Percentiles rank a stretch among this genome's conserved stretches.
Conservation (phyloP, 1,139 yeast species). For the Wickerhamomyces sp. region DNA sequence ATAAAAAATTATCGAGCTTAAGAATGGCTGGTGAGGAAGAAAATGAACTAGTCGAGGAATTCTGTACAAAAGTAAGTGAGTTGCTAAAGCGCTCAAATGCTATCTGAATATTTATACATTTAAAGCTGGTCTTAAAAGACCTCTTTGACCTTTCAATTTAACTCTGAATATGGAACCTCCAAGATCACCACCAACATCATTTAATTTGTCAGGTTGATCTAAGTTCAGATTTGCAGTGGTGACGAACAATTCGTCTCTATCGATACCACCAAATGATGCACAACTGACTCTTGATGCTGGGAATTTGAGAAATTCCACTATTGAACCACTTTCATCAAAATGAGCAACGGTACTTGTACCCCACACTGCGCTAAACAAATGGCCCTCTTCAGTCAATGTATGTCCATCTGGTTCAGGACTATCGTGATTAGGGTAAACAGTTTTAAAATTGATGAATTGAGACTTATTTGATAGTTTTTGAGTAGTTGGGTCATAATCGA, state of each 20-base stretch:
- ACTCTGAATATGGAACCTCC: conserved; percentile 52
- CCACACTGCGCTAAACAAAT: conserved; percentile 69
- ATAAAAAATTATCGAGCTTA: conserved; percentile 44
- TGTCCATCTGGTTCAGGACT: conserved; percentile 81
- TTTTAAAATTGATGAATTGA: conserved; percentile 38
- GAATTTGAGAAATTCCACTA: conserved; percentile 47
- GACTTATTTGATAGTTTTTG: conserved; percentile 43
- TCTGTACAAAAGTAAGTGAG: conserved; percentile 26
- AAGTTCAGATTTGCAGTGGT: conserved; percentile 59
- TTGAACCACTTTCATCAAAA: conserved; percentile 44
- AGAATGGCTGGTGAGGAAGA: conserved; percentile 50
- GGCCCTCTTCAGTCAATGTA: conserved; percentile 55
- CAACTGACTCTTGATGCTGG: conserved; percentile 64
- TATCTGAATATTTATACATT: conserved; percentile 4
- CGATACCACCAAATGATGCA: conserved; percentile 64
- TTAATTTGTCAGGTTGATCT: conserved; percentile 33
- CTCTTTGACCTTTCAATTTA: conserved; percentile 27
- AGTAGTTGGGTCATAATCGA: conserved; percentile 48
- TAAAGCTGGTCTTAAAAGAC: conserved; percentile 20
- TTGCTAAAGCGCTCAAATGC: neutral
- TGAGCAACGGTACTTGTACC: conserved; percentile 53
- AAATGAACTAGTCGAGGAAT: conserved; percentile 53
- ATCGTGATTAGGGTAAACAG: conserved; percentile 29
- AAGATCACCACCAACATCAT: conserved; percentile 42
- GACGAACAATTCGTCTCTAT: conserved; percentile 55